Percentiles rank a stretch among this genome's conserved stretches.
phyloP scores from a whole-genome alignment of 768 basidiomycete species.

The Epithele typhae region DNA sequence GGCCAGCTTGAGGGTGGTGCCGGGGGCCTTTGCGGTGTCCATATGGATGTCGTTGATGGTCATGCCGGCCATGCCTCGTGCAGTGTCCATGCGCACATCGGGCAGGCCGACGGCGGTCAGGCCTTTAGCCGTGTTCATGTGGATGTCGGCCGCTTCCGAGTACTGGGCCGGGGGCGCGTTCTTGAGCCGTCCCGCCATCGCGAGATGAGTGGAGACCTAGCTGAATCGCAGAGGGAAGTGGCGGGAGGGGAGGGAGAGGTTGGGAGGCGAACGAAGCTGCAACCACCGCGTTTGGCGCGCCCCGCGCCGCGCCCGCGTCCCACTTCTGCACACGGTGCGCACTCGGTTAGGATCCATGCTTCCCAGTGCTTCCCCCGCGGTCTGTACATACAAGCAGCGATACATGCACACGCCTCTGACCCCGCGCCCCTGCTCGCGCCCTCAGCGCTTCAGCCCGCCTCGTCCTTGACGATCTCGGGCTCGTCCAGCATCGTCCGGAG shows the following conservation, averaged over 20 bases:
- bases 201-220: not conserved
- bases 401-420: not conserved
- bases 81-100: conserved; percentile 63
- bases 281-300: not conserved
- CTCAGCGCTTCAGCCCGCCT: conserved; percentile 7
- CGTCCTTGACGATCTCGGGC: conserved; percentile 15
- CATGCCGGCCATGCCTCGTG: conserved; percentile 51
- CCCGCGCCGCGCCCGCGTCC: not conserved
- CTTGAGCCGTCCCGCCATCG: conserved; percentile 3
- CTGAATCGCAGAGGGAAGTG: not conserved
- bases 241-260: not conserved
- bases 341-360: too few relatives aligned
- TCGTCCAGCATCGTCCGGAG: conserved; percentile 24
- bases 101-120: conserved; percentile 39
- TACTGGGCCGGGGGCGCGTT: conserved; percentile 15
- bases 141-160: conserved; percentile 57
- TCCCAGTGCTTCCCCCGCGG: too few relatives aligned
- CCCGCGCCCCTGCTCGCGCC: not conserved
- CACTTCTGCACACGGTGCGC: too few relatives aligned
- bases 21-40: conserved; percentile 54
- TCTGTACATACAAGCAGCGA: too few relatives aligned
- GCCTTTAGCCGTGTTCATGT: conserved; percentile 78
- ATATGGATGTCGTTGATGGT: conserved; percentile 57
- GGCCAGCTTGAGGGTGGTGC: conserved; percentile 48
- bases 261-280: not conserved